phyloP scores from a whole-genome alignment of 345 rosid species.

The Bruguiera gymnorhiza region DNA sequence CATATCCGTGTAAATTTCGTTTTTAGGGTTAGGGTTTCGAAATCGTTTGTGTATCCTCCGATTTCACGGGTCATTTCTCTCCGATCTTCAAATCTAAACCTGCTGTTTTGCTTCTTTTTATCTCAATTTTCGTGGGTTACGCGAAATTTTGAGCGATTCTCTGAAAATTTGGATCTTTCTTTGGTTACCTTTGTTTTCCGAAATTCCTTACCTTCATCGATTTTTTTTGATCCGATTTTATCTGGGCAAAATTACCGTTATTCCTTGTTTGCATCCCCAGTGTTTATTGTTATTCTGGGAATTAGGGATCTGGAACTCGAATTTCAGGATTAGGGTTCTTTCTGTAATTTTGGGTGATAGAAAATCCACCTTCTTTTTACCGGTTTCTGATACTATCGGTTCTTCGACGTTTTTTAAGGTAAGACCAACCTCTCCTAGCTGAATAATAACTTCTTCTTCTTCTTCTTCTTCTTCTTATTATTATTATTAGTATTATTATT shows the following conservation, averaged over 20 bases:
- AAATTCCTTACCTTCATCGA: background rate
- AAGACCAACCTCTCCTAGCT: background rate
- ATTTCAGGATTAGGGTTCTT: too few species aligned
- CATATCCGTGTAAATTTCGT: background rate
- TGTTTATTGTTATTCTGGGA: too few species aligned
- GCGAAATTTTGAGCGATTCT: too few species aligned
- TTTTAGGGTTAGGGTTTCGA: conserved; percentile 44
- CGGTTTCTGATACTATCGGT: background rate
- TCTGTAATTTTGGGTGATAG: background rate
- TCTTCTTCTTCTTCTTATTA: too few species aligned
- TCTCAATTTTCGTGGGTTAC: conserved; percentile 12
- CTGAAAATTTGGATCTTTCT: background rate
- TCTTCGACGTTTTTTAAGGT: conserved; percentile 6
- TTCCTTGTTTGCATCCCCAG: too few species aligned
- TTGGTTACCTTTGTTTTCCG: background rate
- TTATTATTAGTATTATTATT: too few species aligned
- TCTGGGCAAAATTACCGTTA: too few species aligned
- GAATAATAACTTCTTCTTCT: too few species aligned
- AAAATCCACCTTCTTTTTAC: background rate
- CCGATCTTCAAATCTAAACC: conserved; percentile 17
- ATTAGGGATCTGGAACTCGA: too few species aligned
- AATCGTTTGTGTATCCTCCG: background rate
- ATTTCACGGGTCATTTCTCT: conserved; percentile 3
- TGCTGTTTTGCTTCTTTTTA: background rate
- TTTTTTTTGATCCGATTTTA: background rate